Evolutionary conservation across 345 rosid species (phyloP), one percentile per base, ranked within the genome.

Genomic region (Murraya koenigii): DNA sequence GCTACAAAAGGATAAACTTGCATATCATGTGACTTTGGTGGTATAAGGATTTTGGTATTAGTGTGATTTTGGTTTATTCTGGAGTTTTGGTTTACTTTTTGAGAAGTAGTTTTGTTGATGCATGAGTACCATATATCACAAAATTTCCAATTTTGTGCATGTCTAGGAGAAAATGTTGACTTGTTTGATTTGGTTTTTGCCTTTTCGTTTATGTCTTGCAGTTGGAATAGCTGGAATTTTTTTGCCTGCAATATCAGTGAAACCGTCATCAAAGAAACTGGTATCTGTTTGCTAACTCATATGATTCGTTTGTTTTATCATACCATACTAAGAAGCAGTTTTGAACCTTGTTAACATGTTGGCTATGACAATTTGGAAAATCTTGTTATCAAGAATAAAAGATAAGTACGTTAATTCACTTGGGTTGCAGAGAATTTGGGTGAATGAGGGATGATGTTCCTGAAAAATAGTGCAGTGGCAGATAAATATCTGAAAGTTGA

Each of bases 191-290:
- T 54, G 64, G 28, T 64, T 68, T 47, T 68, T 62, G 22, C 13
- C 28, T 22, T 59, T 79, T 35, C 1, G 67, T 69, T 61, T 38
- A n/a, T 66, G 33, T 75, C 69, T 76, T 81, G 85, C 98, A 95
- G 99, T 71, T 95, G 99, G 98, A 96, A 92, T 82, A 96, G 99
- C 89, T 96, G 99, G 99, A 96, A 96, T 80, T 94, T 89, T 87
- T 96, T 92, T 80, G 99, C 90, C 74, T 95, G 99, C 81, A 82
- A 88, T 81, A 90, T 95, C 84, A 88, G 83, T 69, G 99, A 92
- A 83, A 88, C 90, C 0, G 89, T 96, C 71, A 94, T 96, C 79
- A 92, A 87, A 91, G 95, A 96, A 85, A 94, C 97, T 54, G 92
- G 98, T 96, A 82, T 70, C 20, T 62, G 30, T 26, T 74, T 22